A percentile compares a stretch with the other conserved stretches of the same genome.
phyloP scores from a whole-genome alignment of 306 rosid genomes.

The Castanea crenata region DNA sequence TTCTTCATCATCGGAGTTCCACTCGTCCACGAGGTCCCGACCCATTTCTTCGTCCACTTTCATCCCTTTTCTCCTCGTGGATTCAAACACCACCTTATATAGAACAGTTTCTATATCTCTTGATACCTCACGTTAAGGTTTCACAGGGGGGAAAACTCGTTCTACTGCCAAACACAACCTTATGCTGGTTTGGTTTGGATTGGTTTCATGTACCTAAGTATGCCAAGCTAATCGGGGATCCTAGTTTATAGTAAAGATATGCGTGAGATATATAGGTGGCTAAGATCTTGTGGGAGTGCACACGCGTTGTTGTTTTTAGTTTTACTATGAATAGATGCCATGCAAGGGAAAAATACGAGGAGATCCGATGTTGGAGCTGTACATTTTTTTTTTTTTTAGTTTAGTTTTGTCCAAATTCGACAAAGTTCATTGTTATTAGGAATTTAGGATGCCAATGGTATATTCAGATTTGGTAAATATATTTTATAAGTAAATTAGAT shows the following conservation, averaged over 20 bases:
- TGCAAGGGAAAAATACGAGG: background rate
- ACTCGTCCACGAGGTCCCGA: conserved; percentile 47
- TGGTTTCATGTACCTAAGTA: background rate
- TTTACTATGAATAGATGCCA: background rate
- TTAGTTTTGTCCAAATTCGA: no score
- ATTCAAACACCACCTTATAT: background rate
- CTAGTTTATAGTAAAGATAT: background rate
- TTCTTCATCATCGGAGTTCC: conserved; percentile 70
- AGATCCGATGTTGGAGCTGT: background rate
- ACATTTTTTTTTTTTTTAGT: background rate
- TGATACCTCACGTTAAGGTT: background rate
- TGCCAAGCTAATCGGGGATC: background rate
- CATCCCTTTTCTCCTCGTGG: conserved; percentile 23
- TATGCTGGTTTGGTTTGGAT: background rate
- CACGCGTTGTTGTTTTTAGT: background rate
- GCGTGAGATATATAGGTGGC: background rate
- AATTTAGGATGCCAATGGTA: no score
- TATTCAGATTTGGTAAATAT: no score
- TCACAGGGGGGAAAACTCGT: background rate
- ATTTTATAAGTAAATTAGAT: no score
- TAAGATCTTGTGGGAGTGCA: background rate
- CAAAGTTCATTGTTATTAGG: no score
- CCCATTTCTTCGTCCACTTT: conserved; percentile 56
- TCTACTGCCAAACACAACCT: no score
- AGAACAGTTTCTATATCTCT: background rate